A percentile compares a stretch with the other conserved stretches of the same genome.
Evolutionary conservation across 140 eudicot species (phyloP).

Genomic region (Erigeron philadelphicus): DNA sequence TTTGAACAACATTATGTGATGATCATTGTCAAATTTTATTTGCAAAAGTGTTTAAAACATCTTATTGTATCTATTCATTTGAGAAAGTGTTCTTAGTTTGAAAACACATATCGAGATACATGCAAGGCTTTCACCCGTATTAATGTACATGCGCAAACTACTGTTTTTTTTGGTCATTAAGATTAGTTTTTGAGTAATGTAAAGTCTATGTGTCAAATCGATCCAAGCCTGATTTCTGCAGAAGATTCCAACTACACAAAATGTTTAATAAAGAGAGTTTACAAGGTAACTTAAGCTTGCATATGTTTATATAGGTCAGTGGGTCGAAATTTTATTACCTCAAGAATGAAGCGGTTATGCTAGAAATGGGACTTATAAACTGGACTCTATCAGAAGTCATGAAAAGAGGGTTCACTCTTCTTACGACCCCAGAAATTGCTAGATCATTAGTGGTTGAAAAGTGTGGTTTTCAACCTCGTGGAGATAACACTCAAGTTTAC

Average conservation of each 20-base stretch:
- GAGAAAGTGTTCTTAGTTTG: background rate
- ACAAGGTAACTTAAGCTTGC: background rate
- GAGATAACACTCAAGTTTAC: constrained; percentile 87
- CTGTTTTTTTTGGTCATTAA: too few species aligned
- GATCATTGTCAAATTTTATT: background rate
- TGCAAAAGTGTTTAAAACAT: background rate
- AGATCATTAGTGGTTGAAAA: constrained; percentile 86
- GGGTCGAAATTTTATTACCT: constrained; percentile 93
- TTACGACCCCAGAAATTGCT: constrained; percentile 84
- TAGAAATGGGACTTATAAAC: constrained; percentile 84
- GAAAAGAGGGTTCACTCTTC: constrained; percentile 81
- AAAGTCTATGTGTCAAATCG: background rate
- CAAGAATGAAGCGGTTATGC: constrained; percentile 84
- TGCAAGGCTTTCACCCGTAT: background rate
- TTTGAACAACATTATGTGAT: background rate
- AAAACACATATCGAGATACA: background rate
- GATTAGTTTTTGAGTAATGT: background rate
- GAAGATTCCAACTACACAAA: background rate
- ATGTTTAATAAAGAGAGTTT: background rate
- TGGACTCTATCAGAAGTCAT: constrained; percentile 89
- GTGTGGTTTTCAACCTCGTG: constrained; percentile 98
- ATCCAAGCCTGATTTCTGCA: background rate
- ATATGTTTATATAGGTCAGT: constrained; percentile 52
- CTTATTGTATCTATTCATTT: background rate
- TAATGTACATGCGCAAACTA: background rate